Evolutionary conservation across 2,329 filamentous ascomycete species (phyloP), one percentile per base, ranked within the genome.

Genomic region (Colletotrichum filicis): DNA sequence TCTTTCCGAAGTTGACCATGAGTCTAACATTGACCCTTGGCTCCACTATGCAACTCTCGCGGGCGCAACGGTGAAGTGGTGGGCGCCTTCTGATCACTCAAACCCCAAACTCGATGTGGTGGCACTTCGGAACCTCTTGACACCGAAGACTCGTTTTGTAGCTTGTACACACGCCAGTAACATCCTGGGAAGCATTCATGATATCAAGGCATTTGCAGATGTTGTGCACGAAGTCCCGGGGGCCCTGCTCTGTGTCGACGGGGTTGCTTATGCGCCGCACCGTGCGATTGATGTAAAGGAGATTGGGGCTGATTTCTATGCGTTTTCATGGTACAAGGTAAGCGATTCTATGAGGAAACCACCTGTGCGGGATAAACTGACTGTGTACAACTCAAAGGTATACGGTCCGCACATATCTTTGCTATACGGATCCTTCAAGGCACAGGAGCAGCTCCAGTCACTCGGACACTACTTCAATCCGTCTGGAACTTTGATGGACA

Each of bases 21-120:
- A 95, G 82, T 91, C 93, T 37, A 95, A 95, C 79, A 90, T 94
- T 70, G 90, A 92, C 1, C 87, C 93, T 0, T 96, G 93, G 94
- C 83, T 94, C 0, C 88, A 90, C 64, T 86, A 95, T 26, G 93
- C 93, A 1, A 81, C 87, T 32, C 87, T 88, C 9, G 86, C 90
- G 58, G 86, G 88, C 2, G 84, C 94, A 5, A 87, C 82, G 0
- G 79, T 95, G 58, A 94, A 92, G 78, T 95, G 92, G 92, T 95
- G 93, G 93, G 82, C 82, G n/a, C 88, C 89, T 2, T 76, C 80
- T 14, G 77, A 83, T 69, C 82, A 82, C 28, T 82, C 79, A 3
- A 90, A 91, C 77, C 91, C 92, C 0, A 88, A 87, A 67, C 42
- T 49, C 42, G 42, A 49, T 49, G 42, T n/a, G 16, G 42, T 3